Evolutionary conservation across 495 filamentous ascomycete species (phyloP), one percentile per base, ranked within the genome.

Genomic region (Saxophila tyrrhenica): DNA sequence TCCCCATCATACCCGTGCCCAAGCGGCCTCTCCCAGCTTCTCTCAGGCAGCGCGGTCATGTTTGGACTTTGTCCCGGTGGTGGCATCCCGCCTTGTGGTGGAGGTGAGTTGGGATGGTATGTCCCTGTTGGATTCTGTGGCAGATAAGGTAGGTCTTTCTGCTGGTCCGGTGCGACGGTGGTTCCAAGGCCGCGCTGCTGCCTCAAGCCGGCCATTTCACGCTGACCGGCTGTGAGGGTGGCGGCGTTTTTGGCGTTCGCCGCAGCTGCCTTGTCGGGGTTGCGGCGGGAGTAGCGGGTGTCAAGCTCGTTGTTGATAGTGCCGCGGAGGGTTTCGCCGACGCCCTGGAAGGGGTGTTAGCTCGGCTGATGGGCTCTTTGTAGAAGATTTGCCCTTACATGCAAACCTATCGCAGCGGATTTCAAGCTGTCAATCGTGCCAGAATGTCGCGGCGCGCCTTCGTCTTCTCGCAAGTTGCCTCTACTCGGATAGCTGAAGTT

Each of bases 291-390:
- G 15, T 51, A 35, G 11, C 39, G 35, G 23, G 15, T 45, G 25
- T 58, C 55, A 2, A 52, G 24, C 41, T 48, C 55, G 42, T 39
- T 48, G 48, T 58, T 58, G 20, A 58, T 20, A 20, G 55, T 52
- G 25, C 41, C 39, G 19, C 55, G 55, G 25, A 58, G 44, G 19
- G 50, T 53, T 24, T 58, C 55, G 20, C 55, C 55, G 19, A 58
- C 55, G 50, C 55, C 55, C 35, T 52, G 39, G 2, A 19, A 48
- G 2, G 1, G 20, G 21, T 15, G n/a, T 7, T 3, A 44, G 16
- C 7, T 53, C 3, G 13, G 32, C 32, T 17, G 21, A 39, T 21
- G 25, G 8, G n/a, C 24, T 48, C 7, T 15, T 11, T 5, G 29
- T 17, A 17, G 23, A 19, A 35, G 48, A 50, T 19, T 22, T 10